phyloP scores from a whole-genome alignment of 176 grass and related monocot species.

The Triticum urartu region DNA sequence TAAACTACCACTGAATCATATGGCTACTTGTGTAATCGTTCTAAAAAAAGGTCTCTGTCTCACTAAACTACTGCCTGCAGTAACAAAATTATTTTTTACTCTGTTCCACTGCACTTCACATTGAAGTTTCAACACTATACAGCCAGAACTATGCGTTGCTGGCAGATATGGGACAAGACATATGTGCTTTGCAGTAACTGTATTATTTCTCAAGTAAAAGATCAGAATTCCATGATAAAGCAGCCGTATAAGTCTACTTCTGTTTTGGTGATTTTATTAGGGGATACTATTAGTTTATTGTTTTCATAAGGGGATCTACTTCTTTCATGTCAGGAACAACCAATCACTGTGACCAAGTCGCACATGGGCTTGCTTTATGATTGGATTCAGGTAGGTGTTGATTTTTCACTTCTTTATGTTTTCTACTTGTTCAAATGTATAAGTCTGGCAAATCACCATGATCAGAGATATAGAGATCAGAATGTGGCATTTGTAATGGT shows the following conservation, averaged over 20 bases:
- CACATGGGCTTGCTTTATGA: constrained; percentile 47
- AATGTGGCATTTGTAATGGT: not conserved
- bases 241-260: constrained; percentile 17
- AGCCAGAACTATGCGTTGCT: not conserved
- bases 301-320: not conserved
- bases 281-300: constrained; percentile 7
- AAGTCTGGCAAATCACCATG: not conserved
- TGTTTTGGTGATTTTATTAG: constrained; percentile 14
- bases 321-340: constrained; percentile 39
- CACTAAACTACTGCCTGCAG: not conserved
- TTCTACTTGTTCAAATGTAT: constrained; percentile 3
- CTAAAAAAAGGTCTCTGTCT: not conserved
- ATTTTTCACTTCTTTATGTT: constrained; percentile 19
- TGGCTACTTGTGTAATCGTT: not conserved
- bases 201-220: not conserved
- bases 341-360: constrained; percentile 29
- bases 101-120: not conserved
- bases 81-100: not conserved
- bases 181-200: not conserved
- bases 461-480: not conserved
- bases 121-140: constrained; percentile 8
- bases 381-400: constrained; percentile 56
- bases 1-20: constrained; percentile 6
- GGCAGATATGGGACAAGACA: not conserved
- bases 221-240: constrained; percentile 10